Conservation (phyloP, 495 filamentous ascomycete genomes). For the Penicillium subrubescens region DNA sequence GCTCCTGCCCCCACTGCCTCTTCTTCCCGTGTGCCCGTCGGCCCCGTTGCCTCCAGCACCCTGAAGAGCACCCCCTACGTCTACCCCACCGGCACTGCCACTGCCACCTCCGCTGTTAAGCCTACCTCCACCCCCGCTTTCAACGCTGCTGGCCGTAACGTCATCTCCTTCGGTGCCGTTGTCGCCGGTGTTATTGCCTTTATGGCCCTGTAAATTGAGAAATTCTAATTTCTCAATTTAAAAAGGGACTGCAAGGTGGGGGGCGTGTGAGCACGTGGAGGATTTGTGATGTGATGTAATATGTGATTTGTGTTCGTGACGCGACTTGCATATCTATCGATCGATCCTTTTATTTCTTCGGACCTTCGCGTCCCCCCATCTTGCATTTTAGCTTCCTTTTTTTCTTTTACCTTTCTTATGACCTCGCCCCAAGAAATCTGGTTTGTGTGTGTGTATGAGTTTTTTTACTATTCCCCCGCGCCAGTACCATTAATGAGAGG, state of each 20-base stretch:
- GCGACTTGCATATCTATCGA: background rate
- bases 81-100: slow-evolving; percentile 27
- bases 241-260: background rate
- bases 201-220: slow-evolving; percentile 42
- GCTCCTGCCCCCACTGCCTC: slow-evolving; percentile 11
- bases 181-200: slow-evolving; percentile 45
- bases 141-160: slow-evolving; percentile 51
- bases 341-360: background rate
- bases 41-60: slow-evolving; percentile 27
- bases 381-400: slow-evolving; percentile 2
- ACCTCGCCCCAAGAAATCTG: slow-evolving; percentile 13
- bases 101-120: slow-evolving; percentile 28
- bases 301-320: background rate
- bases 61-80: slow-evolving; percentile 21
- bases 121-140: slow-evolving; percentile 38
- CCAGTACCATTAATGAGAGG: slow-evolving; percentile 17
- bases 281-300: background rate
- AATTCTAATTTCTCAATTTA: background rate
- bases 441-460: slow-evolving; percentile 1
- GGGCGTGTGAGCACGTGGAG: background rate
- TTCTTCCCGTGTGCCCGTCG: slow-evolving; percentile 15
- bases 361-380: background rate
- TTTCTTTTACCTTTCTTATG: slow-evolving; percentile 15
- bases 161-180: slow-evolving; percentile 48
- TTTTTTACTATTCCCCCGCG: background rate